Conservation (phyloP, 345 rosid species). For the Toxicodendron radicans region DNA sequence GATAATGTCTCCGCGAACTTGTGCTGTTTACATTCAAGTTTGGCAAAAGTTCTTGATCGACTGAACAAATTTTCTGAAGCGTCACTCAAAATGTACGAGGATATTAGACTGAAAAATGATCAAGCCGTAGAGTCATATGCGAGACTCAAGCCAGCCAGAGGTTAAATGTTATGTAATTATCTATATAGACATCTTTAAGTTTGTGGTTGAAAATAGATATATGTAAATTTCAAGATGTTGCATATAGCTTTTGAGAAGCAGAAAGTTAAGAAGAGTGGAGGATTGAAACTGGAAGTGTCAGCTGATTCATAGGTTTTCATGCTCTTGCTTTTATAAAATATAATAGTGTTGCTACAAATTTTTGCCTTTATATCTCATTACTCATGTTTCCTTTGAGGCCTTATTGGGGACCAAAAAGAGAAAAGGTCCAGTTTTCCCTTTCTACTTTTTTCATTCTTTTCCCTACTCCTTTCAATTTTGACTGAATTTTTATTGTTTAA, state of each 20-base stretch:
- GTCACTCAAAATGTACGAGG: conserved; percentile 88
- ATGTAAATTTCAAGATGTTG: conserved; percentile 21
- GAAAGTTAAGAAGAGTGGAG: not conserved
- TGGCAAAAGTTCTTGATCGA: conserved; percentile 74
- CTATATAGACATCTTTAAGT: conserved; percentile 9
- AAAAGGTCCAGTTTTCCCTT: too few species aligned
- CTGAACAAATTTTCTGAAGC: conserved; percentile 82
- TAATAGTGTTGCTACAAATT: too few species aligned
- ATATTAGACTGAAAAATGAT: conserved; percentile 64
- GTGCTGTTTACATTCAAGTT: conserved; percentile 59
- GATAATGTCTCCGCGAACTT: conserved; percentile 41
- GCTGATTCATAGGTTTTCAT: not conserved
- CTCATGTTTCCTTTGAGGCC: not conserved
- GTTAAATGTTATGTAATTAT: conserved; percentile 25
- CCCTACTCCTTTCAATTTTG: too few species aligned
- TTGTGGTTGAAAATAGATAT: conserved; percentile 15
- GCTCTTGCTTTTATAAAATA: not conserved
- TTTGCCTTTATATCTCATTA: not conserved
- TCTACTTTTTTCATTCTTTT: too few species aligned
- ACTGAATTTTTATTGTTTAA: too few species aligned
- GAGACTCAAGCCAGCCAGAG: conserved; percentile 45
- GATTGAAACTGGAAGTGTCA: not conserved
- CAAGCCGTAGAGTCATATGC: conserved; percentile 60
- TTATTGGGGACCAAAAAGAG: too few species aligned
- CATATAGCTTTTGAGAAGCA: conserved; percentile 10